These are phyloP conservation scores for Pichia cactophila DNA, from an alignment of 1,139 yeast species.

Conservation along the genomic window DNA sequence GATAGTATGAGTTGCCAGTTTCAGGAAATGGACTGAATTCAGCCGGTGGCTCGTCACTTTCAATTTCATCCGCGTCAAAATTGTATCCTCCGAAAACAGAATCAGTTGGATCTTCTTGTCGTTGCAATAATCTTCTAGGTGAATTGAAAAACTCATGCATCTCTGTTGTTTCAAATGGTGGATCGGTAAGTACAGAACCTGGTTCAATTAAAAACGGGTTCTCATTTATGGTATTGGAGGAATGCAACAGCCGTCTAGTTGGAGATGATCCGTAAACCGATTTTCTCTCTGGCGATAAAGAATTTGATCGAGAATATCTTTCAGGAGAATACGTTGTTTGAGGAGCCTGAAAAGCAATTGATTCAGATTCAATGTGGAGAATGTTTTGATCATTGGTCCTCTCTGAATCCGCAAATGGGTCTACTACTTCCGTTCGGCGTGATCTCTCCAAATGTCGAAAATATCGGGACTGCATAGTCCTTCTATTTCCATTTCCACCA, in stretches of 20 bases:
- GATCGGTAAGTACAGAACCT: background rate
- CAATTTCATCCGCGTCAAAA: slow-evolving; percentile 20
- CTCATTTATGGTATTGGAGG: background rate
- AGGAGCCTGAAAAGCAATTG: slow-evolving; percentile 1
- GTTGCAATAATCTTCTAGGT: background rate
- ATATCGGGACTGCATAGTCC: background rate
- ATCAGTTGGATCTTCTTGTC: background rate
- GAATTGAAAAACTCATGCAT: background rate
- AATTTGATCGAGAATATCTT: slow-evolving; percentile 12
- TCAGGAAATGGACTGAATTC: slow-evolving; percentile 27
- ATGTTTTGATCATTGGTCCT: background rate
- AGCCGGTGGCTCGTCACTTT: slow-evolving; percentile 2
- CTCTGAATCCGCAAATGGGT: background rate
- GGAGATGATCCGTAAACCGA: background rate
- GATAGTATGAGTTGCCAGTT: slow-evolving; percentile 25
- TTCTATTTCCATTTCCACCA: background rate
- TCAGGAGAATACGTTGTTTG: slow-evolving; percentile 12
- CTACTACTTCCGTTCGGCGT: background rate
- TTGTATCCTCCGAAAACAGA: slow-evolving; percentile 19
- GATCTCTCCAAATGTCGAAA: background rate
- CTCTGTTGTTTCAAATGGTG: background rate
- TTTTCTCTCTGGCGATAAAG: slow-evolving; percentile 11
- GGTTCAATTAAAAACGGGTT: slow-evolving; percentile 4
- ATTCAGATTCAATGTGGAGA: background rate
- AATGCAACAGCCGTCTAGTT: background rate